Base-by-base conservation (phyloP, 2,329 filamentous ascomycete species). In the Pseudogymnoascus pannorum region DNA sequence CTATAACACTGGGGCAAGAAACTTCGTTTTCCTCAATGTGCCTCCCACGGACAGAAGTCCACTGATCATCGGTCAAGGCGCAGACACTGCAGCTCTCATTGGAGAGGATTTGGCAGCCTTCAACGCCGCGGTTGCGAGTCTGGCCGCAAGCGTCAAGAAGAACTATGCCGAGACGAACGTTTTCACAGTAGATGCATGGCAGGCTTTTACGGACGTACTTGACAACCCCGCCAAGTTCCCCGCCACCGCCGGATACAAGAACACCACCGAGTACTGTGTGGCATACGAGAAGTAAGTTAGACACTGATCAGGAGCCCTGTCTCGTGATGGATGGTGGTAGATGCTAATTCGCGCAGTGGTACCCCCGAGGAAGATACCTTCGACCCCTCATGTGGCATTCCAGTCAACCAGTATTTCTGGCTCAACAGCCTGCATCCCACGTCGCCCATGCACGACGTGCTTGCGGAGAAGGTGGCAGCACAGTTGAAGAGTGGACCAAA, bases 381-480 rank as follows among this genome's bases (percentile, higher is more conserved):
- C 33, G 71, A 71, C 57, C 67, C 74, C 4, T 76, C 74, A 57
- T 87, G 85, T 68, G 75, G 75, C 1, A 71, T 82, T 48, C 74
- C 81, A 0, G 82, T 86, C 2, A 81, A 87, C 68, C 73, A 87
- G 72, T 87, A 87, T 69, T 80, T 87, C 66, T 87, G 84, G 85
- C 73, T 87, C 29, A 87, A 87, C 66, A 76, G 71, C 38, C 70
- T 87, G 65, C 85, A 87, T 68, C 85, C 85, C n/a, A 87, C 84
- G 0, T 84, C 81, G 68, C 78, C 82, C 0, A 78, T 87, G 60
- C 84, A 87, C 65, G 81, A 86, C 59, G 80, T 80, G 5, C 78
- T 85, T 6, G 85, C 84, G 0, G 72, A 80, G 62, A 70, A 74
- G 58, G 72, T 85, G 42, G 75, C 77, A 2, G 69, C 72, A 60